Percentiles rank a stretch among this genome's conserved stretches.
These are phyloP conservation scores for Rheum nobile DNA, from an alignment of 148 eudicot species.

Conservation along the genomic window DNA sequence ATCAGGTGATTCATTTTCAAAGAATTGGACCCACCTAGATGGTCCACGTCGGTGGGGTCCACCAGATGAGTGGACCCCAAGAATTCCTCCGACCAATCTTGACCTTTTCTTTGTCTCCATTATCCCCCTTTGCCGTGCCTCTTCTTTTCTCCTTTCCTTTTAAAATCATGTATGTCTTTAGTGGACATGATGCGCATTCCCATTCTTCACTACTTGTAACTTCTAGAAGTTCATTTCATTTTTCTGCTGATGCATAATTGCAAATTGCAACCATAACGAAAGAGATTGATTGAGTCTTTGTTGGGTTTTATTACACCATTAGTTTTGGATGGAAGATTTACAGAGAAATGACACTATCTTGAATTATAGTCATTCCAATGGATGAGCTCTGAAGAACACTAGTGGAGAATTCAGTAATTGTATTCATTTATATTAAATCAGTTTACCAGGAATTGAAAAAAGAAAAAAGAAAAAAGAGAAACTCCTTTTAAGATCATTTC, in stretches of 20 bases:
- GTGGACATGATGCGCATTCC: not conserved
- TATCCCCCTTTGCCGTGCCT: not conserved
- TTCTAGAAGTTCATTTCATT: not conserved
- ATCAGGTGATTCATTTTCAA: not conserved
- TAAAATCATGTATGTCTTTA: not conserved
- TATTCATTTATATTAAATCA: too few species aligned
- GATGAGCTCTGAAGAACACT: too few species aligned
- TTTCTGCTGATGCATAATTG: not conserved
- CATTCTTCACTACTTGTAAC: not conserved
- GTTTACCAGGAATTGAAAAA: too few species aligned
- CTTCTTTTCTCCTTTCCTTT: not conserved
- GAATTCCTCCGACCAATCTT: not conserved
- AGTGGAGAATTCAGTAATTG: too few species aligned
- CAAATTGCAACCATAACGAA: not conserved
- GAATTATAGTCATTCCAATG: too few species aligned
- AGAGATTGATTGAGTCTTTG: too few species aligned
- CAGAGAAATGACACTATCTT: too few species aligned
- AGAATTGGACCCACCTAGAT: not conserved
- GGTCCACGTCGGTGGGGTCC: not conserved
- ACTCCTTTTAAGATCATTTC: too few species aligned
- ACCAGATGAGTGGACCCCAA: not conserved
- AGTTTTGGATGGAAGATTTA: too few species aligned
- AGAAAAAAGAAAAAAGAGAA: too few species aligned
- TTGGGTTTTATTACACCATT: too few species aligned
- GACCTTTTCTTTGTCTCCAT: constrained; percentile 6